Percentiles rank a stretch among this genome's conserved stretches.
These are phyloP conservation scores for Fagopyrum homotropicum DNA, from an alignment of 148 eudicot species.

Conservation along the genomic window DNA sequence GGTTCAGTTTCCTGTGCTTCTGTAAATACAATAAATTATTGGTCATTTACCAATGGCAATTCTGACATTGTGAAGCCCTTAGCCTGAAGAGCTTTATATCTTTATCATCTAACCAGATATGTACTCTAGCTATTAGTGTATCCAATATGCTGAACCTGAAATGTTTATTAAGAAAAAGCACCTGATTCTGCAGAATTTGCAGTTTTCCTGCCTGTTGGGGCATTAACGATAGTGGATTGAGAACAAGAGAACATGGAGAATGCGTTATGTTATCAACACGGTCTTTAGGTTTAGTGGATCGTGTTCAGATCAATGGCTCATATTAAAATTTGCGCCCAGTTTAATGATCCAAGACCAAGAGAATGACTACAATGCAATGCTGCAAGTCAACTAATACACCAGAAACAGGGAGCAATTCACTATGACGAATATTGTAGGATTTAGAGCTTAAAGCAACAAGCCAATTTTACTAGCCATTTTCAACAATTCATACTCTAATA, in stretches of 20 bases:
- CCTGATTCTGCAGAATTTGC: too few species aligned
- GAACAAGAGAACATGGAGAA: too few species aligned
- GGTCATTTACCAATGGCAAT: neutral
- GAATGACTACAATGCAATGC: too few species aligned
- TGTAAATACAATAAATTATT: too few species aligned
- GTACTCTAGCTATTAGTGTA: neutral
- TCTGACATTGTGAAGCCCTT: neutral
- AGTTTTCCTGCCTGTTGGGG: too few species aligned
- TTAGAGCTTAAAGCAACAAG: neutral
- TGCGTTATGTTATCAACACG: too few species aligned
- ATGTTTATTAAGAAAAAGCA: neutral
- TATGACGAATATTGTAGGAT: neutral
- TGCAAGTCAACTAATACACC: neutral
- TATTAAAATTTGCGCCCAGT: too few species aligned
- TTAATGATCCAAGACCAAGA: neutral
- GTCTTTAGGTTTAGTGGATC: neutral
- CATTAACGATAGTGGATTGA: too few species aligned
- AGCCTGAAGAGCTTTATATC: neutral
- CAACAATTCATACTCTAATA: neutral
- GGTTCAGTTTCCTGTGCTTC: neutral
- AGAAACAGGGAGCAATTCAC: too few species aligned
- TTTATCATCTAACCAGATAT: neutral
- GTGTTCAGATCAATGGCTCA: neutral
- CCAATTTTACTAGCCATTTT: neutral
- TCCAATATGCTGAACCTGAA: neutral